A percentile compares a stretch with the other conserved stretches of the same genome.
phyloP scores from a whole-genome alignment of 768 basidiomycete genomes.

The Trichaptum fuscoviolaceum region DNA sequence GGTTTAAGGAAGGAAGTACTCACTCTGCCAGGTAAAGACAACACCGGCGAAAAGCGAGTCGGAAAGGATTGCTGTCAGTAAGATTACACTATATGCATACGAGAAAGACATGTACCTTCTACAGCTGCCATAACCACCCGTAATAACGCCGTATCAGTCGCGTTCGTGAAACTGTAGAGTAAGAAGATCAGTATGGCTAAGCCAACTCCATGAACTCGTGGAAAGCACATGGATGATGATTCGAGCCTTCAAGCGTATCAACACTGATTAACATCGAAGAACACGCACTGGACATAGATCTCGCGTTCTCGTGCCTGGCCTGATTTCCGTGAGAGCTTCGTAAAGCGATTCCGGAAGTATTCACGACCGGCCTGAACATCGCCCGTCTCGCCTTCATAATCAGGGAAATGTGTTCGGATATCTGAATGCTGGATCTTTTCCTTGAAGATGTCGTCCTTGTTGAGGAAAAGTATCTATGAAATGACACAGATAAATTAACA shows the following conservation, averaged over 20 bases:
- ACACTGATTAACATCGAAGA: not conserved
- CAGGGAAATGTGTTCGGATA: conserved; percentile 88
- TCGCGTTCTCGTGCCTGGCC: conserved; percentile 83
- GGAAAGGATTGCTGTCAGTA: conserved; percentile 6
- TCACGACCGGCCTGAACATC: conserved; percentile 75
- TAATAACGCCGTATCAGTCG: conserved; percentile 84
- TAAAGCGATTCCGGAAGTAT: conserved; percentile 87
- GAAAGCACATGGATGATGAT: conserved; percentile 7
- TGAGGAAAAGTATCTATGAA: conserved; percentile 82
- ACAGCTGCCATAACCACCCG: conserved; percentile 94
- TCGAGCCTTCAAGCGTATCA: not conserved
- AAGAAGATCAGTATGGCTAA: conserved; percentile 14
- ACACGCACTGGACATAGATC: conserved; percentile 89
- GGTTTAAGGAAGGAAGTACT: conserved; percentile 37
- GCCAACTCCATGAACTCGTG: conserved; percentile 8
- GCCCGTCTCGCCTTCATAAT: conserved; percentile 75
- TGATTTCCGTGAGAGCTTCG: conserved; percentile 75
- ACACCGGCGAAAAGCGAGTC: conserved; percentile 12
- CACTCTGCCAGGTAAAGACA: conserved; percentile 47
- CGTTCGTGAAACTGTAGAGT: conserved; percentile 68
- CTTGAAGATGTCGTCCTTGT: conserved; percentile 92
- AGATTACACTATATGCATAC: conserved; percentile 2
- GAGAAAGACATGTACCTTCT: conserved; percentile 60
- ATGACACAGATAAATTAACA: conserved; percentile 5
- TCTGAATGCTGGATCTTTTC: conserved; percentile 76